Conservation (phyloP, 352 stramenopile genomes). For the Pythium coloratum region DNA sequence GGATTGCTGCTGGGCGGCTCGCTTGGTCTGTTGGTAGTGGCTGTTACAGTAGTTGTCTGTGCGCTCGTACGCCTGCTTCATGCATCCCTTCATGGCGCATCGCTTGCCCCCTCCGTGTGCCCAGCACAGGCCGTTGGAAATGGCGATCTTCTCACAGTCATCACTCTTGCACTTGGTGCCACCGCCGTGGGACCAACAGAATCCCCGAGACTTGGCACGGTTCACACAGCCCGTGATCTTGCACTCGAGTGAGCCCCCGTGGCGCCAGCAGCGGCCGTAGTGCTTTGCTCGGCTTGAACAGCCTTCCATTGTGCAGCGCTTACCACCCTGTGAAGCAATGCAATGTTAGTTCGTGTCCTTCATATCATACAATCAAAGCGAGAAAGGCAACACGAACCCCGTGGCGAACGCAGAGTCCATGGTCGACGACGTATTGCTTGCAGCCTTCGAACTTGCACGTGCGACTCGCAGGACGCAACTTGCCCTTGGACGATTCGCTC, state of each 20-base stretch:
- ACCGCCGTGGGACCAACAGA: constrained; percentile 82
- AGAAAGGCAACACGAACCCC: constrained; percentile 34
- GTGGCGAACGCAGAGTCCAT: constrained; percentile 68
- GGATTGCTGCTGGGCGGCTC: neutral
- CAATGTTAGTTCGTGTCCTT: neutral
- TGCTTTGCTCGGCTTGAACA: constrained; percentile 73
- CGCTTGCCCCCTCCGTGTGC: constrained; percentile 72
- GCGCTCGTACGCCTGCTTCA: constrained; percentile 73
- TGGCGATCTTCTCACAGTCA: constrained; percentile 76
- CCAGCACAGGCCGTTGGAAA: constrained; percentile 75
- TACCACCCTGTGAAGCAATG: constrained; percentile 42
- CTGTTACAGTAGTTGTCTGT: constrained; percentile 72
- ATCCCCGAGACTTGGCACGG: constrained; percentile 74
- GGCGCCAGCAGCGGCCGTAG: constrained; percentile 65
- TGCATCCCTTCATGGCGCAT: constrained; percentile 53
- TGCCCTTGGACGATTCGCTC: constrained; percentile 8
- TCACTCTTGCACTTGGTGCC: constrained; percentile 70
- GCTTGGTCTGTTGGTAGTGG: constrained; percentile 37
- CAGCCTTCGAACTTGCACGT: constrained; percentile 69
- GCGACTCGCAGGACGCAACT: constrained; percentile 43
- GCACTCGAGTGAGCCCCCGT: constrained; percentile 73
- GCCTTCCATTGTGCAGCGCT: constrained; percentile 52
- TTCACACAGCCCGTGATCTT: constrained; percentile 69
- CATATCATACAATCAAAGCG: neutral
- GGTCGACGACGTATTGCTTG: constrained; percentile 71